phyloP scores from a whole-genome alignment of 257 asterid genomes.

The Salvia miltiorrhiza region DNA sequence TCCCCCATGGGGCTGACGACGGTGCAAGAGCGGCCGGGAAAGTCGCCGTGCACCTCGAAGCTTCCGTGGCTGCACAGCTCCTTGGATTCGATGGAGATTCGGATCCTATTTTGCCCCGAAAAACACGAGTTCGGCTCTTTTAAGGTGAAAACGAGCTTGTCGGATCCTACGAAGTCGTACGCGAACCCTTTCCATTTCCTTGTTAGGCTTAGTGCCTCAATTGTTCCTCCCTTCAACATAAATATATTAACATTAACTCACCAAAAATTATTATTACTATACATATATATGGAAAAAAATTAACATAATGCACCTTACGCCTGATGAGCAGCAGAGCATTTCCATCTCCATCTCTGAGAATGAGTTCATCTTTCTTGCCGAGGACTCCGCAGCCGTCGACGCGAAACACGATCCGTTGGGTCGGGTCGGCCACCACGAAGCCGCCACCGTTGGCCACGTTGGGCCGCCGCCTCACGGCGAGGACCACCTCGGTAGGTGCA shows the following conservation, averaged over 20 bases:
- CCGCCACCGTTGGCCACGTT: conserved; percentile 86
- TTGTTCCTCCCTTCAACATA: conserved; percentile 51
- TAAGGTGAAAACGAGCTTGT: conserved; percentile 58
- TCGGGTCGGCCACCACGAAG: conserved; percentile 51
- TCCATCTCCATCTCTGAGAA: conserved; percentile 56
- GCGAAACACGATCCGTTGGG: conserved; percentile 44
- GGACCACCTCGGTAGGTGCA: conserved; percentile 51
- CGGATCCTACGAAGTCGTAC: conserved; percentile 44
- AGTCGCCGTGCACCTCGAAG: conserved; percentile 60
- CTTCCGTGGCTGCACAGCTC: conserved; percentile 27
- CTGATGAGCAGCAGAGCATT: conserved; percentile 61
- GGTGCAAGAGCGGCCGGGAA: conserved; percentile 52
- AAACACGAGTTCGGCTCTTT: conserved; percentile 63
- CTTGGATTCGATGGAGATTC: conserved; percentile 45
- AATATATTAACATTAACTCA: not conserved
- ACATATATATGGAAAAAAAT: not conserved
- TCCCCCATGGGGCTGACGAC: conserved; percentile 59
- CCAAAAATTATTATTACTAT: not conserved
- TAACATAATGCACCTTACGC: conserved; percentile 47
- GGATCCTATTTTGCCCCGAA: conserved; percentile 32
- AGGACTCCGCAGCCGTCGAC: conserved; percentile 82
- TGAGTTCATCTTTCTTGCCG: conserved; percentile 63
- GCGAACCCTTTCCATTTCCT: conserved; percentile 68
- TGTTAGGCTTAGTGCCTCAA: conserved; percentile 65
- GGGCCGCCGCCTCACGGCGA: conserved; percentile 69